Percentiles rank a stretch among this genome's conserved stretches.
Conservation (phyloP, 192 early-diverging fungal genomes). For the Linderina pennispora region DNA sequence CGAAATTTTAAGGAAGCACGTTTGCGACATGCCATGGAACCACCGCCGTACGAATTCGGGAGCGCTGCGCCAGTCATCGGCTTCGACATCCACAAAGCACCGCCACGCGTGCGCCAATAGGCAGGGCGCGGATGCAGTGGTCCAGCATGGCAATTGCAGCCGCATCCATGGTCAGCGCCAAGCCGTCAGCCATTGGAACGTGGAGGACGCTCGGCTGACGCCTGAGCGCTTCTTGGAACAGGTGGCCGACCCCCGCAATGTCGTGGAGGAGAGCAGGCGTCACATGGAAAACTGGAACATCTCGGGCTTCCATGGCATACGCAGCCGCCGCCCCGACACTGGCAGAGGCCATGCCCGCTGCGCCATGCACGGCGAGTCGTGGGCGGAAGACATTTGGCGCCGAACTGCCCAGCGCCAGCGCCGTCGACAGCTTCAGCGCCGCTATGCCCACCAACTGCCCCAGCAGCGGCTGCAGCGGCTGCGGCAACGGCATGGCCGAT, state of each 20-base stretch:
- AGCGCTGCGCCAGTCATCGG: no score
- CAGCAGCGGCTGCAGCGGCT: no score
- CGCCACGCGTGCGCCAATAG: constrained; percentile 47
- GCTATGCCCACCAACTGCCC: no score
- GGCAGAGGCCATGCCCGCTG: constrained; percentile 54
- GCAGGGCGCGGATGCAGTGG: constrained; percentile 46
- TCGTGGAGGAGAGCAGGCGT: no score
- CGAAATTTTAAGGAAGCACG: no score
- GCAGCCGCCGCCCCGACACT: constrained; percentile 50
- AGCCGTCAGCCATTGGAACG: constrained; percentile 49
- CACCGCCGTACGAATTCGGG: no score
- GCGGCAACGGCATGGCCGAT: no score
- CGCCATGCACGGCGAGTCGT: constrained; percentile 55
- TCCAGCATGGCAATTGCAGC: constrained; percentile 40
- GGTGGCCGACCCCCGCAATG: no score
- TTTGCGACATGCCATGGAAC: no score
- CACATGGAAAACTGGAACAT: constrained; percentile 54
- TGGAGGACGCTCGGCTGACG: constrained; percentile 55
- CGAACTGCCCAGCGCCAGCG: constrained; percentile 13
- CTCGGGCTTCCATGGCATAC: constrained; percentile 52
- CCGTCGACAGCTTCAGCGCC: constrained; percentile 11
- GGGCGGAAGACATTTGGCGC: constrained; percentile 42
- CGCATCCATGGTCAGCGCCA: constrained; percentile 48
- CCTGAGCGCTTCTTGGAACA: constrained; percentile 55
- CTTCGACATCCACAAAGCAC: no score